Conservation (phyloP, 2,329 filamentous ascomycete genomes). For the Cladosporium sp. region DNA sequence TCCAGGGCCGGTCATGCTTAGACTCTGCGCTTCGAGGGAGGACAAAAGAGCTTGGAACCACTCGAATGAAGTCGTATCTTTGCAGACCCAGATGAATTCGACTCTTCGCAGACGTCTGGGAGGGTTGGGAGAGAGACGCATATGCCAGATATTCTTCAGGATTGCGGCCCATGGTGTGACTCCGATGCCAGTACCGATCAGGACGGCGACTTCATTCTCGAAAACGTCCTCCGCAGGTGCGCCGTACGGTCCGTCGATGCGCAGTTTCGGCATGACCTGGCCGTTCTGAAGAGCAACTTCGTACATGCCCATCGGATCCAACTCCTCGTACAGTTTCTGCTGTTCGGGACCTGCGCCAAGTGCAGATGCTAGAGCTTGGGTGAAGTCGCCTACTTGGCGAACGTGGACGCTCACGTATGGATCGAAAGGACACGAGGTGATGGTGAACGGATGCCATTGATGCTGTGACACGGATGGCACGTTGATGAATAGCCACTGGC, state of each 20-base stretch:
- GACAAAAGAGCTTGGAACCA: constrained; percentile 97
- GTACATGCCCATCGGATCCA: constrained; percentile 96
- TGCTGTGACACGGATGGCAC: constrained; percentile 83
- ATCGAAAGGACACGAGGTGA: constrained; percentile 96
- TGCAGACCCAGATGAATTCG: constrained; percentile 99
- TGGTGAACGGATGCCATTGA: constrained; percentile 99
- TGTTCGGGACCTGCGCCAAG: constrained; percentile 89
- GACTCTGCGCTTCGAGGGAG: constrained; percentile 84
- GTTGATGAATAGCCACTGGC: constrained; percentile 97
- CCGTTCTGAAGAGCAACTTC: constrained; percentile 93
- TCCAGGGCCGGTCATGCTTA: constrained; percentile 57
- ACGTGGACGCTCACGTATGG: constrained; percentile 93
- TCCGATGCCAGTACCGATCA: constrained; percentile 84
- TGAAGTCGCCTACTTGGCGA: constrained; percentile 96
- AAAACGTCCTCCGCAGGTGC: constrained; percentile 98
- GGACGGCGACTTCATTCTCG: constrained; percentile 82
- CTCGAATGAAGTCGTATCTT: constrained; percentile 92
- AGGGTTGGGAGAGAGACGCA: constrained; percentile 85
- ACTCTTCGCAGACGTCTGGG: constrained; percentile 87
- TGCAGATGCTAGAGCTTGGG: constrained; percentile 86
- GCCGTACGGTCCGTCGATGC: constrained; percentile 94
- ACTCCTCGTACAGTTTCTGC: constrained; percentile 82
- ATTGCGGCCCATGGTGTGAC: constrained; percentile 86
- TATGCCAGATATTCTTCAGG: constrained; percentile 97
- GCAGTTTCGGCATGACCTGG: constrained; percentile 84